Evolutionary conservation across 1,284 basidiomycete genomes (phyloP), one percentile per base, ranked within the genome.

Genomic region (Irpex lacteus): DNA sequence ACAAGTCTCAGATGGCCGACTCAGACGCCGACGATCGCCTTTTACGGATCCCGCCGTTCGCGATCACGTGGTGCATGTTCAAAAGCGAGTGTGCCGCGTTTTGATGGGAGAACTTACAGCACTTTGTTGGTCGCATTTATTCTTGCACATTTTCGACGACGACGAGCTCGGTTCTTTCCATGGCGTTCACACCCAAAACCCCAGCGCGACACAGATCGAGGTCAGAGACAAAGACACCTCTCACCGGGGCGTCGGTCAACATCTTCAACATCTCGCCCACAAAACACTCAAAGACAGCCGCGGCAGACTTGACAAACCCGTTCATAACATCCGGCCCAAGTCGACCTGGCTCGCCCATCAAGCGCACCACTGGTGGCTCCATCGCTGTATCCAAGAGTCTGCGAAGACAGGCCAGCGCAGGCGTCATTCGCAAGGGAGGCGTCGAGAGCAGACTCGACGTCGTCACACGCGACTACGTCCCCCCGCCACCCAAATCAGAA

Each of bases 361-460:
- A 91, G 72, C 81, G 86, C 13, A 74, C 82, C 0, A 80, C 82
- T 0, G 78, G 80, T 4, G 77, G 80, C 52, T 70, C 77, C 1
- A 81, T 86, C 52, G 77, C 82, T 19, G 78, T 86, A 44, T 82
- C 82, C 0, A 85, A 85, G 57, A 81, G 81, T 2, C 73, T 90
- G 4, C 80, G 85, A 57, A 80, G 84, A 1, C 89, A 91, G 70
- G 87, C 88, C 0, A 85, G 81, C 65, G 75, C 75, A 2, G 89
- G 89, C 3, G 82, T 93, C 8, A 86, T 93, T 65, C 78, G 89
- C 37, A 90, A 86, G 66, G 91, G 91, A 37, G 90, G 90, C 5
- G 76, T 92, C 13, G 91, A 93, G 73, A 89, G 87, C 67, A 81
- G 89, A 65, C 76, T 92, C 21, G 87, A 93, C 60, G 87, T 92